Base-by-base conservation (phyloP, 768 basidiomycete genomes). In the Lactifluus echinatus region DNA sequence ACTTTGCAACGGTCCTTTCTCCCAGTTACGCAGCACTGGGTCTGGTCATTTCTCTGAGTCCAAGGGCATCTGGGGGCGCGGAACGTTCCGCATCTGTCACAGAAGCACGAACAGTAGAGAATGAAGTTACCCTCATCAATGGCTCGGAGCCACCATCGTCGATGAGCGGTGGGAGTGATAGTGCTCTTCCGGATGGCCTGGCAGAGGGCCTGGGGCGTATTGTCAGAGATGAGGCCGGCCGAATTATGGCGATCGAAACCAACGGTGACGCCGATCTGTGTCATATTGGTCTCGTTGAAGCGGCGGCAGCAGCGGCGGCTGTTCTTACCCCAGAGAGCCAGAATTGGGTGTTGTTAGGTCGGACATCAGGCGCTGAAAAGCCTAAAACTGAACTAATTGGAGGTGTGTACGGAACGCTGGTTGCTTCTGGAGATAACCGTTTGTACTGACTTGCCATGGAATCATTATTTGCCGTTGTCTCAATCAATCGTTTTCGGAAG, bases 1-100 rank as follows among this genome's bases (percentile, higher is more conserved):
- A 47, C 34, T 44, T n/a, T 63, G n/a, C 55, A 19, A 53, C 56
- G 53, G 58, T 53, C 54, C 46, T 56, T 48, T 49, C 46, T 55
- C 39, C 36, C 43, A 93, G 90, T 72, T 93, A 93, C 70, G 74
- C 80, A 63, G 77, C 84, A 21, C 76, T 93, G 59, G 89, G 90
- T n/a, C 77, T 93, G 43, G 72, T 80, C 21, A 77, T 83, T 57
- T 76, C 79, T 24, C 75, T 91, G 55, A 84, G 85, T 60, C 87
- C 89, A 37, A 76, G 73, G 19, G 73, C 80, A 19, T 75, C 84
- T 45, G 90, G 89, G 28, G 90, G 89, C 15, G 72, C 76, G 42
- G 89, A 93, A 68, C 72, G 71, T 52, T 63, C 45, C 60, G 37
- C 58, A 44, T 37, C 53, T 34, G 40, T 55, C 46, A 54, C 51